Percentiles rank a stretch among this genome's conserved stretches.
These are phyloP conservation scores for Pseudogymnoascus sp. DNA, from an alignment of 2,329 filamentous ascomycete genomes.

Conservation along the genomic window DNA sequence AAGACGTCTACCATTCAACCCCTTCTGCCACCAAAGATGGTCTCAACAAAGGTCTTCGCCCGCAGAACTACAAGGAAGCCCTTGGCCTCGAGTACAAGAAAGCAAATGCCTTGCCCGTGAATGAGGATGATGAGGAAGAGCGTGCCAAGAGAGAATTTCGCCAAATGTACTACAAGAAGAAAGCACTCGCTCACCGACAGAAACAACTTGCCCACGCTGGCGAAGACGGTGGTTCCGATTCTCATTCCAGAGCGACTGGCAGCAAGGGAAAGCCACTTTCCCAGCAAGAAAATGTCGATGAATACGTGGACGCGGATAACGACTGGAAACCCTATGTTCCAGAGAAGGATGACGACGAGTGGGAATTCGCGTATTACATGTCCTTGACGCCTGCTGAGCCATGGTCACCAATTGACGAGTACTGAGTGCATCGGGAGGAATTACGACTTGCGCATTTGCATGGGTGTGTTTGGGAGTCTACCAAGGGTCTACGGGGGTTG, in stretches of 20 bases:
- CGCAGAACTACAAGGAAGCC: background rate
- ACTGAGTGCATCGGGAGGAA: background rate
- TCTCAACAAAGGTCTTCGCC: too few relatives aligned
- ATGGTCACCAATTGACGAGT: background rate
- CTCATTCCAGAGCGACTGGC: background rate
- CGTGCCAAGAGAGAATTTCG: background rate
- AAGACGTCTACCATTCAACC: background rate
- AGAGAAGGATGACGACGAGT: background rate
- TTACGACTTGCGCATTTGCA: background rate
- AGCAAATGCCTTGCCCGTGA: background rate
- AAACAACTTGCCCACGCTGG: background rate
- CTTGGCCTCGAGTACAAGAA: background rate
- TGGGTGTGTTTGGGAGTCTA: background rate
- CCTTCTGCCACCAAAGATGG: background rate
- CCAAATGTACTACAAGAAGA: background rate
- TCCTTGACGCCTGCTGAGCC: background rate
- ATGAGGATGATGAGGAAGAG: background rate
- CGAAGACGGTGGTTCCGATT: background rate
- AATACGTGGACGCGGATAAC: background rate
- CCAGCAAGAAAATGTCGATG: background rate
- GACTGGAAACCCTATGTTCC: background rate
- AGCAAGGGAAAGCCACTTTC: background rate
- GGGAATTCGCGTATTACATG: slow-evolving; percentile 1
- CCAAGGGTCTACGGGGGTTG: background rate
- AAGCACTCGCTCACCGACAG: background rate